These are phyloP conservation scores for Globisporangium iwayamae DNA, from an alignment of 352 stramenopile genomes.

Conservation along the genomic window DNA sequence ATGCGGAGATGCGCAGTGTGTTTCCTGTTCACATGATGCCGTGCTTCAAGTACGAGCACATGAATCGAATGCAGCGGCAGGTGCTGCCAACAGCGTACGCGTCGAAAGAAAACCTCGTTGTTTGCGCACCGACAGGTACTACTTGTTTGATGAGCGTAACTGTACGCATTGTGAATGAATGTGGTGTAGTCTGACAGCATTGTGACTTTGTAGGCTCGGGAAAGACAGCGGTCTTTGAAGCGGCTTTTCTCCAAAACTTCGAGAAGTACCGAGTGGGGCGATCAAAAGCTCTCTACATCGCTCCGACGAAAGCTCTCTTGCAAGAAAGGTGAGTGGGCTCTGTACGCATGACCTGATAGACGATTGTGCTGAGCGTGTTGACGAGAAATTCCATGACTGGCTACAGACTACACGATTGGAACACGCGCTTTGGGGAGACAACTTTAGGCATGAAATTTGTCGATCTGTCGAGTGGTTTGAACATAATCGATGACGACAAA, in stretches of 20 bases:
- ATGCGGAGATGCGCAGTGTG: slow-evolving; percentile 21
- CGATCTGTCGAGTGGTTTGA: slow-evolving; percentile 26
- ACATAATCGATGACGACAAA: slow-evolving; percentile 12
- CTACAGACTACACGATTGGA: slow-evolving; percentile 34
- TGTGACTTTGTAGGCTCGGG: slow-evolving; percentile 27
- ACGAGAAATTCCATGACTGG: background rate
- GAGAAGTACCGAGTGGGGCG: slow-evolving; percentile 9
- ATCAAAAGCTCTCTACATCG: slow-evolving; percentile 41
- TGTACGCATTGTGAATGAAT: background rate
- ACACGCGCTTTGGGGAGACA: slow-evolving; percentile 26
- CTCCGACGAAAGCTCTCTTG: slow-evolving; percentile 40
- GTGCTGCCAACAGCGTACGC: slow-evolving; percentile 35
- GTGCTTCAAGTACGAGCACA: slow-evolving; percentile 43
- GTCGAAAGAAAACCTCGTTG: slow-evolving; percentile 30
- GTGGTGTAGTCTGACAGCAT: background rate
- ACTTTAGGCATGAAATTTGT: slow-evolving; percentile 34
- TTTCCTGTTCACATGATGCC: slow-evolving; percentile 30
- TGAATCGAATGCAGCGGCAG: slow-evolving; percentile 41
- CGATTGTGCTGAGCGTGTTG: background rate
- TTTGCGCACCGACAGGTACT: slow-evolving; percentile 41
- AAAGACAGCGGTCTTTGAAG: slow-evolving; percentile 46
- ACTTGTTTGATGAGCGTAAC: background rate
- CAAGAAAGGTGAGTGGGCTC: slow-evolving; percentile 30
- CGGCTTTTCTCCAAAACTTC: slow-evolving; percentile 36
- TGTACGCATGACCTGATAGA: background rate